A percentile compares a stretch with the other conserved stretches of the same genome.
Evolutionary conservation across 306 rosid genomes (phyloP).

Genomic region (Lathyrus oleraceus): DNA sequence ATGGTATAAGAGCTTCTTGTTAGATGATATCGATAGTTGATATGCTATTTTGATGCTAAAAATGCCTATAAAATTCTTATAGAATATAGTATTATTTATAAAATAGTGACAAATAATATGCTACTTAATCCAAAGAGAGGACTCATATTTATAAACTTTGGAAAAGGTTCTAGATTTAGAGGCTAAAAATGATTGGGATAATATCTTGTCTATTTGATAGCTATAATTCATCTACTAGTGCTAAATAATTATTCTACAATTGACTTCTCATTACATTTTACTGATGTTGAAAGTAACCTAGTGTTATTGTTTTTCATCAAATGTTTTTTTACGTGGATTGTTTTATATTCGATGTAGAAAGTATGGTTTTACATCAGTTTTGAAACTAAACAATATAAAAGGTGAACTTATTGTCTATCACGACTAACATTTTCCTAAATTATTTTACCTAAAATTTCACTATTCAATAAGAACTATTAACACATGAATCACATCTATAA

Average conservation of each 20-base stretch:
- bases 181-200: constrained; percentile 17
- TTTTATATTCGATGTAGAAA: neutral
- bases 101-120: constrained; percentile 1
- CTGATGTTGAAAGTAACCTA: neutral
- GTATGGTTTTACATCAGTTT: neutral
- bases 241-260: neutral
- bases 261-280: neutral
- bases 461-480: too few relatives aligned
- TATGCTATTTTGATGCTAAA: neutral
- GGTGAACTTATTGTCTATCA: neutral
- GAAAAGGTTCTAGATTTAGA: neutral
- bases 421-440: too few relatives aligned
- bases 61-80: constrained; percentile 4
- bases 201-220: neutral
- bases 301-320: neutral
- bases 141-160: neutral
- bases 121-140: neutral
- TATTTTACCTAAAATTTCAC: too few relatives aligned
- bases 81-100: neutral
- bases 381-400: too few relatives aligned
- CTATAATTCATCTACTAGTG: constrained; percentile 1
- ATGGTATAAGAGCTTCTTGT: neutral
- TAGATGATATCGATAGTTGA: neutral
- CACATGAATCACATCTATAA: too few relatives aligned
- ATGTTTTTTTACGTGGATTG: too few relatives aligned